phyloP scores from a whole-genome alignment of 257 asterid species.

The Mitragyna speciosa region DNA sequence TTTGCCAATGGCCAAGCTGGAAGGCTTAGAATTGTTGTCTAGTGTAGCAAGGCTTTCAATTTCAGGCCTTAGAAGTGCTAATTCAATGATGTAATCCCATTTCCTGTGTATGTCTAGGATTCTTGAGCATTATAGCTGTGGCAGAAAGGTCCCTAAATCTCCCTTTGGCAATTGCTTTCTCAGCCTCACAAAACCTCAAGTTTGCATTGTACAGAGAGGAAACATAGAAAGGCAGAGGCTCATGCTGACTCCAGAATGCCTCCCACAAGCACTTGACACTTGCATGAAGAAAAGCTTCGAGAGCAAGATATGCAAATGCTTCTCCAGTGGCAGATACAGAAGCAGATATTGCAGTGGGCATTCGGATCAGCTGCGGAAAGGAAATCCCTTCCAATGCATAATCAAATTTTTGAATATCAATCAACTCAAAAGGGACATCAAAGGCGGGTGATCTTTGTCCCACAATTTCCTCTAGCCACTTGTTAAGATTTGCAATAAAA shows the following conservation, averaged over 20 bases:
- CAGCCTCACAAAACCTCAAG: conserved; percentile 80
- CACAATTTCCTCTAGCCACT: too few species aligned
- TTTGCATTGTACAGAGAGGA: conserved; percentile 63
- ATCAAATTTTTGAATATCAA: conserved; percentile 93
- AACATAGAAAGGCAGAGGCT: conserved; percentile 68
- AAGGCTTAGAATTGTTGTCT: conserved; percentile 47
- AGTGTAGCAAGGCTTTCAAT: conserved; percentile 45
- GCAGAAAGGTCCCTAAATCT: conserved; percentile 79
- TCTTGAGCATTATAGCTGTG: conserved; percentile 82
- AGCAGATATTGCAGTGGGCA: conserved; percentile 84
- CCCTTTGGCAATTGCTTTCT: conserved; percentile 81
- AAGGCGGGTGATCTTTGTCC: too few species aligned
- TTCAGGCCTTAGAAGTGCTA: conserved; percentile 77
- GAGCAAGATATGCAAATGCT: conserved; percentile 82
- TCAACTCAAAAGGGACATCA: conserved; percentile 73
- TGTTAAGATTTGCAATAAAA: too few species aligned
- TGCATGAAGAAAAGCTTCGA: conserved; percentile 89
- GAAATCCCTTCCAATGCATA: conserved; percentile 88
- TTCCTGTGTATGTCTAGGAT: conserved; percentile 92
- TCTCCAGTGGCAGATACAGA: conserved; percentile 66
- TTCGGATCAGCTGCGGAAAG: conserved; percentile 85
- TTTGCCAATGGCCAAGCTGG: conserved; percentile 52
- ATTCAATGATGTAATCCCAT: conserved; percentile 91
- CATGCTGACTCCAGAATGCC: conserved; percentile 86
- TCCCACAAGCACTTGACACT: conserved; percentile 81